These are phyloP conservation scores for Pythium scleroteichum DNA, from an alignment of 352 stramenopile genomes.

Conservation along the genomic window DNA sequence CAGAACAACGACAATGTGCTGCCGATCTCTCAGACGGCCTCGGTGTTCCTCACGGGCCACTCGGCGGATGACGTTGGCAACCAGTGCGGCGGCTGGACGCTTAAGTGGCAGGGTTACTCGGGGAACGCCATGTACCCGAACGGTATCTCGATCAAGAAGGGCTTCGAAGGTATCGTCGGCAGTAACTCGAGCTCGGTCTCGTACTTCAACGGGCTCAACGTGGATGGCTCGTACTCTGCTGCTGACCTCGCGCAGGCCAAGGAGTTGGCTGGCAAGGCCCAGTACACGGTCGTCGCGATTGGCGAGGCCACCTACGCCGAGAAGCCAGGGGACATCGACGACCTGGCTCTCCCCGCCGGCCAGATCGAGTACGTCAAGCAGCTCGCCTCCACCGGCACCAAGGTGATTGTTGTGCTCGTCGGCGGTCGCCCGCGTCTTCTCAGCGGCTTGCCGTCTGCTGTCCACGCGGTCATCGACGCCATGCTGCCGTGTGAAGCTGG, in stretches of 20 bases:
- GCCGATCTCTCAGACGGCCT: constrained; percentile 35
- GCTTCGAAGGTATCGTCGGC: constrained; percentile 38
- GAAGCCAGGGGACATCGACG: constrained; percentile 85
- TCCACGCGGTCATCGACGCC: constrained; percentile 74
- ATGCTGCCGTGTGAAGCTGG: constrained; percentile 79
- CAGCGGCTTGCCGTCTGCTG: constrained; percentile 51
- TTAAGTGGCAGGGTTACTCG: constrained; percentile 84
- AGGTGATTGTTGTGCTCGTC: constrained; percentile 81
- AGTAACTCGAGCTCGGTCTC: constrained; percentile 22
- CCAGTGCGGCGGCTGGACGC: constrained; percentile 80
- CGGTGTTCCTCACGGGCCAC: constrained; percentile 74
- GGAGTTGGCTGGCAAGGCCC: constrained; percentile 39
- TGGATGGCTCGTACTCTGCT: constrained; percentile 52
- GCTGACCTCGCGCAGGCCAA: constrained; percentile 57
- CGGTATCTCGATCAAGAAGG: constrained; percentile 57
- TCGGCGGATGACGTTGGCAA: constrained; percentile 67
- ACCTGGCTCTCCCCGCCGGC: constrained; percentile 59
- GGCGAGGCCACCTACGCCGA: constrained; percentile 82
- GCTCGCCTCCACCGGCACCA: constrained; percentile 63
- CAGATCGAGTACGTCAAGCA: constrained; percentile 76
- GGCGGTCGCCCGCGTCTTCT: constrained; percentile 81
- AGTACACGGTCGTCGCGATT: constrained; percentile 78
- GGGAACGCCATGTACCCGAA: constrained; percentile 65
- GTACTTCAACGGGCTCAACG: constrained; percentile 59
- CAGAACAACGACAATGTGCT: constrained; percentile 81